Evolutionary conservation across 2,329 filamentous ascomycete species (phyloP), one percentile per base, ranked within the genome.

Genomic region (Diaporthe citri): DNA sequence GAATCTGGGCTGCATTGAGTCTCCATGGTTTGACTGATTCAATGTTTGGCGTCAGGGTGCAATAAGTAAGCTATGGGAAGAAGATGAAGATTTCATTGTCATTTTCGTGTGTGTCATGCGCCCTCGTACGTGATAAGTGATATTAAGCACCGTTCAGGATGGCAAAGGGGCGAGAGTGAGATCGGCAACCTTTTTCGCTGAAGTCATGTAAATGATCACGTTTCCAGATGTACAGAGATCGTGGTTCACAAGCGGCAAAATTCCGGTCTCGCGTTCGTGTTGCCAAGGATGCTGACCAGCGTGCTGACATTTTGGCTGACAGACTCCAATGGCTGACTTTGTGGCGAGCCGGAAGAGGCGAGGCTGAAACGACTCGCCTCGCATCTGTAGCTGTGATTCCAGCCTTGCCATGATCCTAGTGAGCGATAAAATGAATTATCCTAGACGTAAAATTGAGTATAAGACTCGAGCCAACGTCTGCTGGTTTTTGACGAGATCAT

Each of bases 291-390:
- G 46, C 64, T 52, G 64, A 67, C 46, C 4, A 8, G 22, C 7
- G 12, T 39, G 62, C 62, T 67, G 62, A 67, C 62, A 51, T 36
- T 20, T 67, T 67, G 64, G 64, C 64, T 67, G 64, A 52, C 64
- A 28, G 22, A 12, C 28, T 25, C 20, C 20, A 10, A 13, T 51
- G 31, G 64, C 46, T 67, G 64, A 52, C 64, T 25, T 25, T 25
- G 62, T 67, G 46, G 62, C 62, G 17, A 66, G 9, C 13, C 6
- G 2, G 31, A 36, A 39, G 62, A 17, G 64, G 64, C 64, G 64
- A 67, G 64, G 64, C 64, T 52, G 64, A 39, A 39, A 39, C 31
- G 2, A 22, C 8, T 39, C 31, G 22, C 46, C 22, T 52, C 46
- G 7, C 7, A 6, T 28, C 9, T 20, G 48, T 12, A 13, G 15